Evolutionary conservation across 2,329 filamentous ascomycete species (phyloP), one percentile per base, ranked within the genome.

Genomic region (Cercospora brassicicola): DNA sequence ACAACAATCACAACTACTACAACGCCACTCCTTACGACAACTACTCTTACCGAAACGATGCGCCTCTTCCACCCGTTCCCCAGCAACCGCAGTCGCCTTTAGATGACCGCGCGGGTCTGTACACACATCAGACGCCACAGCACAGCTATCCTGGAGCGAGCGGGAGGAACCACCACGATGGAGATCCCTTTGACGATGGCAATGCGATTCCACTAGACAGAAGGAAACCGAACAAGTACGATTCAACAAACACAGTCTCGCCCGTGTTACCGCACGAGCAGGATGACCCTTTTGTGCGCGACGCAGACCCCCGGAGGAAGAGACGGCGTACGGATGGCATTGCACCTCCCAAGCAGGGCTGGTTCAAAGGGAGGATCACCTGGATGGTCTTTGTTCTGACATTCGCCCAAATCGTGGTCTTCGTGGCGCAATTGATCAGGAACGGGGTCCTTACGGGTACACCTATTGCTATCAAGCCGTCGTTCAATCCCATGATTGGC

Each of bases 401-500:
- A 2, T 64, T 89, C 31, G 85, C 91, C 11, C 94, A 98, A 79
- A 81, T 95, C 20, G 88, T 84, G 15, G 93, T 98, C 30, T 99
- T 99, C 77, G 91, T 98, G 71, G 93, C 86, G 62, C 93, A 98
- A 81, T 83, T 99, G 69, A 89, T 91, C 59, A 92, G 90, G 77
- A 96, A 94, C 80, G 90, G 85, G 62, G 85, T 90, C 73, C 82
- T 94, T 31, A 97, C 94, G 0, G 91, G 91, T 64, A 90, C 90
- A 0, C 87, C 90, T 20, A 92, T 93, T 76, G 87, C 89, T 81
- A 94, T 89, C 62, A 87, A 94, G 65, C 95, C 95, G 1, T 86
- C 85, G 15, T 96, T 99, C 83, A 99, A 98, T 81, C 91, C 92
- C 67, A 97, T 99, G 93, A 97, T 99, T 76, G 95, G 95, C 0